A percentile compares a stretch with the other conserved stretches of the same genome.
Conservation (phyloP, 2,329 filamentous ascomycete genomes). For the Allantophomopsis lycopodina region DNA sequence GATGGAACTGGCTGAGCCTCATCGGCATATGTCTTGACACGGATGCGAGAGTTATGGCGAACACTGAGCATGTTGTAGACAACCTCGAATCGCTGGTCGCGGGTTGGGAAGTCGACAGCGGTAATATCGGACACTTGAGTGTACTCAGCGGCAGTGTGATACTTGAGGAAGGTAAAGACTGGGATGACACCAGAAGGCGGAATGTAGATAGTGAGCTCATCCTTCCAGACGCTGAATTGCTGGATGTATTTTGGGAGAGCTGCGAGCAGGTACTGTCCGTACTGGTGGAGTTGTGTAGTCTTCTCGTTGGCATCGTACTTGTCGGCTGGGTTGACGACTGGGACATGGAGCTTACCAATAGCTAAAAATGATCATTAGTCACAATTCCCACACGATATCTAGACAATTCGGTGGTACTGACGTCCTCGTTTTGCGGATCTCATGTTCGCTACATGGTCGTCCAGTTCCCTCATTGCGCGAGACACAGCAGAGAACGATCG, state of each 20-base stretch:
- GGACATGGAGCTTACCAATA: constrained; percentile 53
- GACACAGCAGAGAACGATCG: constrained; percentile 9
- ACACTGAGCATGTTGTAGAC: constrained; percentile 96
- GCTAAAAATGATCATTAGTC: constrained; percentile 19
- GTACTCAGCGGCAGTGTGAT: constrained; percentile 86
- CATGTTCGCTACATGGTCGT: constrained; percentile 14
- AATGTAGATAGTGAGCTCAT: constrained; percentile 92
- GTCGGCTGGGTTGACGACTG: constrained; percentile 83
- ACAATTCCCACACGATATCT: constrained; percentile 1
- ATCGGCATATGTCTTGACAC: constrained; percentile 97
- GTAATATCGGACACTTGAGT: constrained; percentile 90
- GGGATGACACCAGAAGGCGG: constrained; percentile 78
- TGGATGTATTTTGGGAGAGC: constrained; percentile 96
- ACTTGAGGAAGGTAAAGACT: constrained; percentile 87
- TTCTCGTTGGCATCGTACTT: constrained; percentile 64
- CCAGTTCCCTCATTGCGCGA: constrained; percentile 39
- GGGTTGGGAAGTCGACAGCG: constrained; percentile 88
- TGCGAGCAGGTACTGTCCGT: constrained; percentile 93
- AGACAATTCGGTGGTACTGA: constrained; percentile 17
- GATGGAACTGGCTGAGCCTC: constrained; percentile 89
- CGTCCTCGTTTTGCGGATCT: constrained; percentile 23
- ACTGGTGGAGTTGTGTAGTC: constrained; percentile 78
- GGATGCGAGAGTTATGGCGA: constrained; percentile 89
- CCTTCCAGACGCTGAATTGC: constrained; percentile 99
- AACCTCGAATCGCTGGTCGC: constrained; percentile 91